These are phyloP conservation scores for Simplicillium aogashimaense DNA, from an alignment of 2,329 filamentous ascomycete genomes.

Conservation along the genomic window DNA sequence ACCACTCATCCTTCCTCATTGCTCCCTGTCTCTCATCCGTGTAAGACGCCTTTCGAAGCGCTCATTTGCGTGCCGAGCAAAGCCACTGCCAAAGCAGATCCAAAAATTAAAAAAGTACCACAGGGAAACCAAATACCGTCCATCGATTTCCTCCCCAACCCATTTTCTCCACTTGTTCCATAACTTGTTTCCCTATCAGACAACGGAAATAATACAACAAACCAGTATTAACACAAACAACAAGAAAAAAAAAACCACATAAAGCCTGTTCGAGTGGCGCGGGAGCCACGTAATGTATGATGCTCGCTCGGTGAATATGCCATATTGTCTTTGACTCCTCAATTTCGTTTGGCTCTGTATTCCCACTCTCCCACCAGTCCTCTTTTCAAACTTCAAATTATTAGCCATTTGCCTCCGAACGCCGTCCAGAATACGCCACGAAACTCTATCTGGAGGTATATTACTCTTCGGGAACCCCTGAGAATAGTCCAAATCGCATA, in stretches of 20 bases:
- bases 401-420: neutral
- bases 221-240: neutral
- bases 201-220: no score
- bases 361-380: slow-evolving; percentile 2
- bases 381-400: slow-evolving; percentile 2
- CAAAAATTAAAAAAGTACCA: no score
- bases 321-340: slow-evolving; percentile 7
- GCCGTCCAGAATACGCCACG: neutral
- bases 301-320: slow-evolving; percentile 24
- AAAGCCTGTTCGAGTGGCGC: slow-evolving; percentile 7
- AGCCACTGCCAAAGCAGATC: no score
- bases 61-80: no score
- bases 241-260: slow-evolving; percentile 12
- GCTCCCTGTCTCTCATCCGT: no score
- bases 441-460: slow-evolving; percentile 7
- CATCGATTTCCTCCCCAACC: no score
- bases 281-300: slow-evolving; percentile 10
- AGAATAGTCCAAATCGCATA: slow-evolving; percentile 67
- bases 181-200: no score
- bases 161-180: no score
- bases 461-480: slow-evolving; percentile 54
- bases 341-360: neutral
- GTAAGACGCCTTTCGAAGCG: no score
- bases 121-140: no score
- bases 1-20: no score